These are phyloP conservation scores for Pneumocystis canis DNA, from an alignment of 1,139 yeast species.

Conservation along the genomic window DNA sequence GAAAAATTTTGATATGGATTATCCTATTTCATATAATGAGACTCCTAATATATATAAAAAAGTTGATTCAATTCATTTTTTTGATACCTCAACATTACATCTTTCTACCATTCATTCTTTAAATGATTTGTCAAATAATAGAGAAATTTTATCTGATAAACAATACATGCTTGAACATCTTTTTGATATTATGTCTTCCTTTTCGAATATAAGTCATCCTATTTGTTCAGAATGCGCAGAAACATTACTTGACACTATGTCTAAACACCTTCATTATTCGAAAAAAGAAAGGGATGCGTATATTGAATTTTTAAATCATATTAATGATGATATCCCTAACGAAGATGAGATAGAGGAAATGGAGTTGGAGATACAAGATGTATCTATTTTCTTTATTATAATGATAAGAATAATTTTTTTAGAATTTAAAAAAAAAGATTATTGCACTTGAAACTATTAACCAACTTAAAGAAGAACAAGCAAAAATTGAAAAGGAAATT, in stretches of 20 bases:
- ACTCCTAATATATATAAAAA: neutral
- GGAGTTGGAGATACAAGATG: constrained; percentile 27
- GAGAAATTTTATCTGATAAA: constrained; percentile 27
- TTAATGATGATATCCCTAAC: constrained; percentile 42
- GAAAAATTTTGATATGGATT: neutral
- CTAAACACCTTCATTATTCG: constrained; percentile 55
- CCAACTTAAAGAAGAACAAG: constrained; percentile 24
- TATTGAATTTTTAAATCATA: constrained; percentile 51
- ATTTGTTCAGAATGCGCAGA: constrained; percentile 77
- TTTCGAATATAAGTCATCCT: constrained; percentile 75
- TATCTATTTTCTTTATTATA: neutral
- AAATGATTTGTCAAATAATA: constrained; percentile 6
- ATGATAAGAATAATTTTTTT: neutral
- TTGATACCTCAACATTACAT: neutral
- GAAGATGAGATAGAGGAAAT: constrained; percentile 33
- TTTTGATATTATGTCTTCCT: constrained; percentile 49
- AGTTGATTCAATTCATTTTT: neutral
- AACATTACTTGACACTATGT: constrained; percentile 49
- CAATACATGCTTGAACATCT: constrained; percentile 42
- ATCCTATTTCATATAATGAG: neutral
- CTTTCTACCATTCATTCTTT: neutral
- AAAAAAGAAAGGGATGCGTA: constrained; percentile 70
- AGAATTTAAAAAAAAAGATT: constrained; percentile 20
- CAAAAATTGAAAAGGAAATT: constrained; percentile 23
- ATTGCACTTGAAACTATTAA: constrained; percentile 23